Evolutionary conservation across 345 rosid species (phyloP).

Genomic region (Aurinia saxatilis): DNA sequence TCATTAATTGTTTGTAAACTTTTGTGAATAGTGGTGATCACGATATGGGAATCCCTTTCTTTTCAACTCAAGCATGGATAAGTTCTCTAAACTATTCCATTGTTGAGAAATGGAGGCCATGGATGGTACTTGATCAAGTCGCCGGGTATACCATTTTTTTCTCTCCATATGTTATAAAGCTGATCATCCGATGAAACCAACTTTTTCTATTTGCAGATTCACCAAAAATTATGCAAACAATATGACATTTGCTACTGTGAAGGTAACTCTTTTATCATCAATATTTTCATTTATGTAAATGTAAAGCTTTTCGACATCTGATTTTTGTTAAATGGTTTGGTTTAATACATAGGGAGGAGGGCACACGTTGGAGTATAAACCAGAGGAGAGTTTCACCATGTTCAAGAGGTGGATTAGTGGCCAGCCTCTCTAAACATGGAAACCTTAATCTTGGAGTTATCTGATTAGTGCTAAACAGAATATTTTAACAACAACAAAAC

Average conservation of each 20-base stretch:
- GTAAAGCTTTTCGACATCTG: neutral
- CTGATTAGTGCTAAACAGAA: too few relatives aligned
- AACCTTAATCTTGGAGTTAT: neutral
- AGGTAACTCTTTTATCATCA: conserved; percentile 24
- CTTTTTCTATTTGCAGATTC: conserved; percentile 30
- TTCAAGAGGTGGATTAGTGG: conserved; percentile 27
- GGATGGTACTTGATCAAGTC: conserved; percentile 42
- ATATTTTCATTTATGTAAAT: neutral
- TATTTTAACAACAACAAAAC: too few relatives aligned
- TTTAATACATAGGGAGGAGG: conserved; percentile 57
- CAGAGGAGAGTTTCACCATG: conserved; percentile 39
- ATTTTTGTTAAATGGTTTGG: too few relatives aligned
- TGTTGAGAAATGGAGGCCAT: conserved; percentile 48
- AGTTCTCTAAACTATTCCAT: conserved; percentile 40
- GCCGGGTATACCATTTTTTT: conserved; percentile 35
- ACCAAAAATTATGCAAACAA: conserved; percentile 46
- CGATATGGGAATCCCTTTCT: conserved; percentile 38
- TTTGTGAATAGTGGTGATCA: conserved; percentile 44
- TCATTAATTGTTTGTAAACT: neutral
- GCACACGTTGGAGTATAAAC: conserved; percentile 45
- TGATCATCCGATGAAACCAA: neutral
- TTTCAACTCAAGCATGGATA: conserved; percentile 55
- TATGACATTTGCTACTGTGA: conserved; percentile 68
- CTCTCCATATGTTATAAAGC: neutral
- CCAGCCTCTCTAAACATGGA: conserved; percentile 1